Evolutionary conservation across 371 early-diverging fungal genomes (phyloP), one percentile per base, ranked within the genome.

Genomic region (Actinomortierella wolfii): DNA sequence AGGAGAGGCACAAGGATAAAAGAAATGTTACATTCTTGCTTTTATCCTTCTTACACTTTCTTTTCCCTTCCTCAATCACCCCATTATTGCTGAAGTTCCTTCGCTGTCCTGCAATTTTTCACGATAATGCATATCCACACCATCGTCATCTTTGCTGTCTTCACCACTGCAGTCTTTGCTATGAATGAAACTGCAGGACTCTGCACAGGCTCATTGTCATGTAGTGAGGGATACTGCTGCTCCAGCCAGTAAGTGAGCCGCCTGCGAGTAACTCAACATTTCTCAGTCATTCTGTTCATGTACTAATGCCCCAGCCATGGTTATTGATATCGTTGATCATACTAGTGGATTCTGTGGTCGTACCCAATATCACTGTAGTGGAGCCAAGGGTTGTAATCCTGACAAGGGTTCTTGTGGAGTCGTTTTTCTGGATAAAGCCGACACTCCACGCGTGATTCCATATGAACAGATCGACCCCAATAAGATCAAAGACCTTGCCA

Each of bases 191-290:
- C 61, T 6, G 57, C 60, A 3, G 52, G 60, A 26, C 0, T 48
- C 17, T 69, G 70, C 48, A 29, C 55, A 18, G 70, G 61, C n/a
- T 25, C 47, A 0, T 47, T 57, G 1, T 45, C 54, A 2, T 69
- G 70, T n/a, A 61, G 60, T 39, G 47, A 26, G n/a, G 70, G 70
- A 29, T 64, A 57, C 34, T 69, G 70, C n/a, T 69, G 70, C 28
- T 69, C 70, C 14, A 49, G 60, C 54, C 59, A 59, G 70, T 69
- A 60, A 9, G 59, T 41, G 34, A n/a, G n/a, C n/a, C n/a, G n/a
- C n/a, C n/a, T n/a, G n/a, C n/a, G n/a, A n/a, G n/a, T 15, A 0
- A 25, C 29, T 0, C n/a, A 39, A 34, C 13, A 11, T 34, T 21
- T 52, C 34, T 52, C 13, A 13, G 26, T 11, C 24, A 25, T 23